These are phyloP conservation scores for Sporobolomyces roseus DNA, from an alignment of 768 basidiomycete genomes.

Conservation along the genomic window DNA sequence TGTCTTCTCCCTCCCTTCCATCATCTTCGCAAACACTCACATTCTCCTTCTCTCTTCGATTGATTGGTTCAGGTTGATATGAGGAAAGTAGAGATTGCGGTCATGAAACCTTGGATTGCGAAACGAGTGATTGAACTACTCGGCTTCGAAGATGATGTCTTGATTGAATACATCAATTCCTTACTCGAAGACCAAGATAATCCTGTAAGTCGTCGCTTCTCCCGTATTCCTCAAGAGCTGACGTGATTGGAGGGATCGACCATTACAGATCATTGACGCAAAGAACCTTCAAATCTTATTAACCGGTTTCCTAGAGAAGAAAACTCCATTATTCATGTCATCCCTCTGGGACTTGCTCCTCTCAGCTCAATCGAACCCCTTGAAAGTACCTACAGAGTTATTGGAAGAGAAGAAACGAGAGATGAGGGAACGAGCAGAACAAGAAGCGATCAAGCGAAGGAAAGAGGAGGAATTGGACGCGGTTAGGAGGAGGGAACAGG, in stretches of 20 bases:
- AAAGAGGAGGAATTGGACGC: conserved; percentile 61
- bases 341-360: conserved; percentile 86
- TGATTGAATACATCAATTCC: conserved; percentile 93
- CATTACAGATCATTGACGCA: conserved; percentile 79
- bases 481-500: conserved; percentile 62
- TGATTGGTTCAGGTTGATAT: conserved; percentile 38
- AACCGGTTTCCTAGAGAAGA: conserved; percentile 83
- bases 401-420: conserved; percentile 90
- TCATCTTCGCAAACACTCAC: background rate
- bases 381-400: conserved; percentile 84
- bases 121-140: conserved; percentile 85
- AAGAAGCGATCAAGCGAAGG: conserved; percentile 53
- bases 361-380: conserved; percentile 81
- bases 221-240: background rate
- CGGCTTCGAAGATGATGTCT: conserved; percentile 93
- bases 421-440: conserved; percentile 58
- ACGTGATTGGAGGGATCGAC: no score
- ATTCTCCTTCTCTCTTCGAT: background rate
- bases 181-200: conserved; percentile 79
- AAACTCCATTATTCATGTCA: conserved; percentile 80
- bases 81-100: conserved; percentile 74
- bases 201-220: conserved; percentile 59
- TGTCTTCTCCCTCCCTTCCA: background rate
- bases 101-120: conserved; percentile 92
- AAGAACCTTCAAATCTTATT: conserved; percentile 93